These are phyloP conservation scores for Metschnikowia lachancei DNA, from an alignment of 805 yeast species.

Conservation along the genomic window DNA sequence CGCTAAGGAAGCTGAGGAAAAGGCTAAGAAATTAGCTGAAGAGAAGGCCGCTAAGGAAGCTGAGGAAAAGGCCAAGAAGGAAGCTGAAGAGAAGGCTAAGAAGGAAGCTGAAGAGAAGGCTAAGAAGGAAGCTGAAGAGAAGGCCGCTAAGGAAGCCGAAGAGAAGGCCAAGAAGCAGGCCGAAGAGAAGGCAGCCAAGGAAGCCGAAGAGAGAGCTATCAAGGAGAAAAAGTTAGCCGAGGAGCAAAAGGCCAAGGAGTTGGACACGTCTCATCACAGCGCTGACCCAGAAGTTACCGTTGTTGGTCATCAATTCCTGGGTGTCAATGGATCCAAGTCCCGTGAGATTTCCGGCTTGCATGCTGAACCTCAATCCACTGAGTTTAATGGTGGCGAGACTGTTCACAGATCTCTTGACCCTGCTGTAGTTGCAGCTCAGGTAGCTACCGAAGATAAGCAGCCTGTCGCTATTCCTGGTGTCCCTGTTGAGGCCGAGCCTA, in stretches of 20 bases:
- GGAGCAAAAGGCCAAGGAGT: constrained; percentile 28
- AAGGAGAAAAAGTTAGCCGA: constrained; percentile 3
- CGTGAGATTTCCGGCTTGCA: too few relatives aligned
- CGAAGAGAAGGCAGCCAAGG: constrained; percentile 28
- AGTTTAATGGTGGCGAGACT: too few relatives aligned
- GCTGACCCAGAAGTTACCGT: constrained; percentile 20
- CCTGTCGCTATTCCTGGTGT: too few relatives aligned
- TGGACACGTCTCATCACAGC: constrained; percentile 3
- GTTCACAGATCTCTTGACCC: too few relatives aligned
- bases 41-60: too few relatives aligned
- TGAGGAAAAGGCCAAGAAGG: too few relatives aligned
- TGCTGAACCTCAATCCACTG: too few relatives aligned
- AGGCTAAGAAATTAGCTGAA: too few relatives aligned
- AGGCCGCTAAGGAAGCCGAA: constrained; percentile 11
- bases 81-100: constrained; percentile 5
- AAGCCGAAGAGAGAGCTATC: neutral
- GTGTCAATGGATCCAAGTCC: neutral
- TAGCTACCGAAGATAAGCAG: too few relatives aligned
- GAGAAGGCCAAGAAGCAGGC: constrained; percentile 22
- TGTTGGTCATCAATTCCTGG: constrained; percentile 26
- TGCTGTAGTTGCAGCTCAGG: too few relatives aligned
- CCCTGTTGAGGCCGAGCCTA: too few relatives aligned
- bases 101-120: constrained; percentile 1
- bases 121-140: constrained; percentile 25
- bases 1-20: too few relatives aligned